Conservation (phyloP, 2,329 filamentous ascomycete genomes). For the Cladorrhinum sp. region DNA sequence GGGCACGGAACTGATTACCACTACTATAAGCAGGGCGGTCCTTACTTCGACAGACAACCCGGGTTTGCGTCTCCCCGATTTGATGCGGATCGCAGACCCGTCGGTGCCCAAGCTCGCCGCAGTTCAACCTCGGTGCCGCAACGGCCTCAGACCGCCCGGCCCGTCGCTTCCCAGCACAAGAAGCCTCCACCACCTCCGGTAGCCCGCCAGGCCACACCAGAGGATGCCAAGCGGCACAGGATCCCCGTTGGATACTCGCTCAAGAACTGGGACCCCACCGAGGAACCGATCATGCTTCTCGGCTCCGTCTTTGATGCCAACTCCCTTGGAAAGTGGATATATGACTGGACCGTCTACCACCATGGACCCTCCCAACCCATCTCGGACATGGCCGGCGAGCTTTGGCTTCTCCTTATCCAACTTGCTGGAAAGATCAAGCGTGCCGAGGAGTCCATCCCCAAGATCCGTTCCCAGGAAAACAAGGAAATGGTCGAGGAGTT, state of each 20-base stretch:
- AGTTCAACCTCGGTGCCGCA: constrained; percentile 49
- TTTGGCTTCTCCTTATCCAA: constrained; percentile 94
- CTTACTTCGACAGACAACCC: constrained; percentile 38
- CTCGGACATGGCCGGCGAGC: constrained; percentile 85
- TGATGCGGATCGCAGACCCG: constrained; percentile 41
- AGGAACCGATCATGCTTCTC: constrained; percentile 89
- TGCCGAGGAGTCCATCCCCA: constrained; percentile 71
- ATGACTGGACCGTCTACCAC: constrained; percentile 96
- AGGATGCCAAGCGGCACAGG: constrained; percentile 60
- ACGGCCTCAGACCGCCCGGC: constrained; percentile 52
- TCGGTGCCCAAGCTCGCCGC: constrained; percentile 42
- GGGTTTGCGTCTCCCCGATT: constrained; percentile 44
- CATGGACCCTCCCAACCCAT: constrained; percentile 79
- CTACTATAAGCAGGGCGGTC: constrained; percentile 52
- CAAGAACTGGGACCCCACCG: constrained; percentile 97
- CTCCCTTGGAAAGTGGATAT: constrained; percentile 98
- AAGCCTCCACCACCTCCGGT: constrained; percentile 33
- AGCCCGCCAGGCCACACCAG: constrained; percentile 52
- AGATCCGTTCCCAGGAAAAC: constrained; percentile 70
- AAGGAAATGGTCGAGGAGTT: constrained; percentile 85
- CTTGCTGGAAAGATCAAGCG: constrained; percentile 91
- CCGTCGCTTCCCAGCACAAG: constrained; percentile 42
- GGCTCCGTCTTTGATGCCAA: constrained; percentile 97
- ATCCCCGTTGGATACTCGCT: constrained; percentile 90
- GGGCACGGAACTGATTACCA: constrained; percentile 58